phyloP scores from a whole-genome alignment of 306 rosid genomes.

The Fragaria iinumae region DNA sequence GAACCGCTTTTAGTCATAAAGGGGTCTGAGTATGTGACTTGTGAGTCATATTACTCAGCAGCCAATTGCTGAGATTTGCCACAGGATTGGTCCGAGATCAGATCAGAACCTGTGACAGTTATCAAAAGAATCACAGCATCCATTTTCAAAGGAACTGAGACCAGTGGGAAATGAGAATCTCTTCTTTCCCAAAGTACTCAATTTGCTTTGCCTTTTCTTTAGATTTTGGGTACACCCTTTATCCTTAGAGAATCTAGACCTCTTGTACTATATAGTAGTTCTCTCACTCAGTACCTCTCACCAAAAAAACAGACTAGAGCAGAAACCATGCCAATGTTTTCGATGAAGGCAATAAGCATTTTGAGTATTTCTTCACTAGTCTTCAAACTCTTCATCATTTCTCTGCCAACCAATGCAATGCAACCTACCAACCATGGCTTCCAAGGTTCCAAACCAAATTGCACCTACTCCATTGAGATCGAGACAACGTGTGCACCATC shows the following conservation, averaged over 20 bases:
- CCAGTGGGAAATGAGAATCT: slow-evolving; percentile 22
- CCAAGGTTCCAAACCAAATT: slow-evolving; percentile 20
- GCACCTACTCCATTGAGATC: slow-evolving; percentile 36
- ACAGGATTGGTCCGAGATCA: neutral
- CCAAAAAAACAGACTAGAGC: neutral
- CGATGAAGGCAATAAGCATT: slow-evolving; percentile 21
- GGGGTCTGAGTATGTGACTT: neutral
- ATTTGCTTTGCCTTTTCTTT: neutral
- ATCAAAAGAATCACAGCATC: slow-evolving; percentile 1
- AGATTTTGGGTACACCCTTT: neutral
- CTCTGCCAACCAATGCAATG: slow-evolving; percentile 7
- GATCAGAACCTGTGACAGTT: slow-evolving; percentile 12
- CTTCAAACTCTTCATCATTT: neutral
- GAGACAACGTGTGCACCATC: slow-evolving; percentile 34
- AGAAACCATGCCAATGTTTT: neutral
- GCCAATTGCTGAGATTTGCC: neutral
- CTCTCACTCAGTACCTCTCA: neutral
- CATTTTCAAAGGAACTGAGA: neutral
- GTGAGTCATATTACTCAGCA: neutral
- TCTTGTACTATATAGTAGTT: neutral
- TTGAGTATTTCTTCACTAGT: slow-evolving; percentile 4
- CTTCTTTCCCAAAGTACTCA: slow-evolving; percentile 24
- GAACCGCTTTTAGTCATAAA: neutral
- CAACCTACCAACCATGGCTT: neutral
- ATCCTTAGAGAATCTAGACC: slow-evolving; percentile 7